Percentiles rank a stretch among this genome's conserved stretches.
phyloP scores from a whole-genome alignment of 2,329 filamentous ascomycete genomes.

The Ciborinia camelliae region DNA sequence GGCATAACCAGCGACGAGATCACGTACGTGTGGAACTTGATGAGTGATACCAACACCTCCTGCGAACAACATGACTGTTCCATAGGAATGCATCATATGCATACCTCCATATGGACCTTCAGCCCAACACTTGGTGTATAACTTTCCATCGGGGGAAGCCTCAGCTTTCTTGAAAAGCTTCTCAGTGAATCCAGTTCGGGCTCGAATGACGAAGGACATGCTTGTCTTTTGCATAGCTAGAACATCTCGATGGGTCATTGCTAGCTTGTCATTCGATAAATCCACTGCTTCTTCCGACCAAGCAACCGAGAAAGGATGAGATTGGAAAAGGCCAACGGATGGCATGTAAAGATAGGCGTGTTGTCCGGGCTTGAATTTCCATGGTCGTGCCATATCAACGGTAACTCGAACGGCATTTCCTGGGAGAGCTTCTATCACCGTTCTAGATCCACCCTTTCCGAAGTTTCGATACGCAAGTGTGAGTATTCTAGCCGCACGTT shows the following conservation, averaged over 20 bases:
- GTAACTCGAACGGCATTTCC: conserved; percentile 73
- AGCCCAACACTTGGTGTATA: conserved; percentile 62
- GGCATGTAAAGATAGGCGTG: conserved; percentile 80
- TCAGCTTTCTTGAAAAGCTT: conserved; percentile 65
- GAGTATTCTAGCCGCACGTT: conserved; percentile 58
- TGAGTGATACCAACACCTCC: conserved; percentile 81
- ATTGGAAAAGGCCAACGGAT: conserved; percentile 66
- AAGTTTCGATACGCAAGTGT: conserved; percentile 64
- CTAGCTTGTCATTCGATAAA: conserved; percentile 51
- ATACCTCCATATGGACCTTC: conserved; percentile 77
- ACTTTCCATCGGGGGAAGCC: conserved; percentile 55
- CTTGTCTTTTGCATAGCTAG: conserved; percentile 58
- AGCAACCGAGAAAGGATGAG: conserved; percentile 75
- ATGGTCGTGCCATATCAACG: conserved; percentile 71
- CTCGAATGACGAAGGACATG: conserved; percentile 70
- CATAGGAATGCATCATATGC: conserved; percentile 70
- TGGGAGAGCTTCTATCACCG: conserved; percentile 70
- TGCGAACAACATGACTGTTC: conserved; percentile 74
- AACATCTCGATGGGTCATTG: conserved; percentile 58
- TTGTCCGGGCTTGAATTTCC: conserved; percentile 70
- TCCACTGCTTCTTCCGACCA: conserved; percentile 68
- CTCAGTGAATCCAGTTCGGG: conserved; percentile 70
- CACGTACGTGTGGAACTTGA: conserved; percentile 70
- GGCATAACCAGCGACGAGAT: conserved; percentile 65
- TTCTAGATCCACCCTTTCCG: conserved; percentile 62